Conservation (phyloP, 1,139 yeast genomes). For the Zygoascus hellenicus region DNA sequence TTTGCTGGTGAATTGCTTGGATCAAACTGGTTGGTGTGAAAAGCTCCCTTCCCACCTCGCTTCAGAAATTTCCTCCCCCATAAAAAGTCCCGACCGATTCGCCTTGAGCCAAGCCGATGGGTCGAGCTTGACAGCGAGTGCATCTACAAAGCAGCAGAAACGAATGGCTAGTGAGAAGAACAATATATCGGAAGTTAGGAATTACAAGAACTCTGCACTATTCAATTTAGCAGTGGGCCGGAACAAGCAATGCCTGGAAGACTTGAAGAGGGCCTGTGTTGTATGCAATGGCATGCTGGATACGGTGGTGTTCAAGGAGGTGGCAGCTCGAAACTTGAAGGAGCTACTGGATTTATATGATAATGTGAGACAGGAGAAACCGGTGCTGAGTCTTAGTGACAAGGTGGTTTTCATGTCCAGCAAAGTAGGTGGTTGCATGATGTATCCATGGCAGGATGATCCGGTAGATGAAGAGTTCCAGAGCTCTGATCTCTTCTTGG, state of each 20-base stretch:
- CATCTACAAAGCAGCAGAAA: too few relatives aligned
- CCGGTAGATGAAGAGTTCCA: conserved; percentile 16
- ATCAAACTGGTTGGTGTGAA: too few relatives aligned
- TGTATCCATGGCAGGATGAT: conserved; percentile 28
- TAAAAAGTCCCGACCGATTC: not conserved
- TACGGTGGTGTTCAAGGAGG: conserved; percentile 3
- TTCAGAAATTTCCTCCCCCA: conserved; percentile 4
- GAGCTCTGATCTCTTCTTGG: conserved; percentile 16
- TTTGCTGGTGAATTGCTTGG: not conserved
- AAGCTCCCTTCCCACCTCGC: not conserved
- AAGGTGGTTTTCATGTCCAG: conserved; percentile 25
- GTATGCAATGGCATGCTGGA: conserved; percentile 13
- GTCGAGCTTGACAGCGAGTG: not conserved
- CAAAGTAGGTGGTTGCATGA: conserved; percentile 16
- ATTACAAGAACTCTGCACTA: conserved; percentile 14
- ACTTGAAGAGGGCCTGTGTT: conserved; percentile 15
- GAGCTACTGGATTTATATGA: conserved; percentile 17
- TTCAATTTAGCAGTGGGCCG: conserved; percentile 24
- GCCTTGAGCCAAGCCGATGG: not conserved
- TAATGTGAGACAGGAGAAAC: conserved; percentile 17
- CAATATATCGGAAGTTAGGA: too few relatives aligned
- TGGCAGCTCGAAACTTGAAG: conserved; percentile 9
- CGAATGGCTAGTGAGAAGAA: too few relatives aligned
- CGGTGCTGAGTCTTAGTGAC: conserved; percentile 10
- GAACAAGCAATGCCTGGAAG: conserved; percentile 20